Evolutionary conservation across 352 stramenopile genomes (phyloP).

Genomic region (Salisapilia sapeloensis): DNA sequence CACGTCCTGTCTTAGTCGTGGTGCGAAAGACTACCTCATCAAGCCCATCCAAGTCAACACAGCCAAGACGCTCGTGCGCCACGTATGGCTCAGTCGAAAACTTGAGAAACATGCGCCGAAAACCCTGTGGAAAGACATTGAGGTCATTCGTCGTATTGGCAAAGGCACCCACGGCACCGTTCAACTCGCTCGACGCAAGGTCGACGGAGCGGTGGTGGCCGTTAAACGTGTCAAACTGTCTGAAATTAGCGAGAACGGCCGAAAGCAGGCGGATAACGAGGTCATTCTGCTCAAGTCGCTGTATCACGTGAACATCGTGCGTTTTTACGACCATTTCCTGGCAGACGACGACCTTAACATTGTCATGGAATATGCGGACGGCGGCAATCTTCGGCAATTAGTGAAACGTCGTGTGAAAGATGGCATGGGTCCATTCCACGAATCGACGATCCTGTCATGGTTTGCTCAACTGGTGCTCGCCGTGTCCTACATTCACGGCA

Average conservation of each 20-base stretch:
- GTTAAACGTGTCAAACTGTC: slow-evolving; percentile 73
- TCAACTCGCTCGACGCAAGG: slow-evolving; percentile 50
- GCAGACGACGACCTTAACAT: slow-evolving; percentile 79
- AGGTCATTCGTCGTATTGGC: slow-evolving; percentile 74
- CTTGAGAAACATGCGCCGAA: slow-evolving; percentile 45
- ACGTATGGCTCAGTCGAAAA: slow-evolving; percentile 69
- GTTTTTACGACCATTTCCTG: slow-evolving; percentile 82
- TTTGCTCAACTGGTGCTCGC: slow-evolving; percentile 75
- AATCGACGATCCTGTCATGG: slow-evolving; percentile 77
- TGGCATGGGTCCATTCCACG: slow-evolving; percentile 70
- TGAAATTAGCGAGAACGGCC: slow-evolving; percentile 65
- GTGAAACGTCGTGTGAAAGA: slow-evolving; percentile 61
- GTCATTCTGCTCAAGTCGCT: slow-evolving; percentile 80
- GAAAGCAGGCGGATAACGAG: slow-evolving; percentile 79
- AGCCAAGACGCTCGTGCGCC: slow-evolving; percentile 77
- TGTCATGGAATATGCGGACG: slow-evolving; percentile 79
- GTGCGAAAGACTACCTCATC: slow-evolving; percentile 83
- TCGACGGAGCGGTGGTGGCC: slow-evolving; percentile 66
- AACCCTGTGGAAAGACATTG: slow-evolving; percentile 72
- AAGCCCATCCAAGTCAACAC: slow-evolving; percentile 84
- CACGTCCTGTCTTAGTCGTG: slow-evolving; percentile 76
- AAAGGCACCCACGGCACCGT: slow-evolving; percentile 78
- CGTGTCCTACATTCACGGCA: slow-evolving; percentile 78
- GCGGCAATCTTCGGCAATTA: slow-evolving; percentile 67
- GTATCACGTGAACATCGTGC: slow-evolving; percentile 82